Base-by-base conservation (phyloP, 2,329 filamentous ascomycete genomes). In the Ceratocystis destructans region DNA sequence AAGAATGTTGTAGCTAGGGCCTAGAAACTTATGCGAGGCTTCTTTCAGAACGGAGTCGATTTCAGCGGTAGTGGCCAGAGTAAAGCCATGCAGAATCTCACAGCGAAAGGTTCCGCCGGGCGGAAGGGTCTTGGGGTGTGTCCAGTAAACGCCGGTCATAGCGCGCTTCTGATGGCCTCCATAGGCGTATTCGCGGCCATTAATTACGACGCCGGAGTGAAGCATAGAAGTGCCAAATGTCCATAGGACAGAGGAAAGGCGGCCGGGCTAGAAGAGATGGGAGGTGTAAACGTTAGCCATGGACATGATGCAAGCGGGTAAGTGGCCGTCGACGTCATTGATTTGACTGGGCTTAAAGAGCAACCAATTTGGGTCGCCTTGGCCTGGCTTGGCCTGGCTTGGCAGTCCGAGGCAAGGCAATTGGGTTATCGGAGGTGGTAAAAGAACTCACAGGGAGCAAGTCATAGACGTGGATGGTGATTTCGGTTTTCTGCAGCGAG, bases 121-220 rank as follows among this genome's bases (percentile, higher is more conserved):
- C 0, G 89, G 89, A 62, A 87, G 83, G 41, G 83, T 82, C 70
- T 80, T 81, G 1, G 90, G 89, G 69, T 80, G 85, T 17, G 89
- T 93, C 85, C 86, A 91, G 77, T 94, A 95, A 7, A 95, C 89
- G 62, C 90, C 90, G 3, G 88, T 93, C 66, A 87, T 75, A 28
- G 83, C 82, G 62, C 78, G 82, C 70, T 82, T 83, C 72, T 89
- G 85, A 74, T 95, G 90, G 1, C 90, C 90, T 55, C 90, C 90
- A 72, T 90, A 95, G 25, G 90, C 90, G 73, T 94, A 95, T 78
- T 95, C 90, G 69, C 80, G 83, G 70, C 87, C 84, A 73, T 87
- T 86, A 75, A 94, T 89, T 50, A 91, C 88, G 65, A 95, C 87
- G 64, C 89, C 90, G 0, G 89, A 89, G 74, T 95, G 90, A 4